A percentile compares a stretch with the other conserved stretches of the same genome.
phyloP scores from a whole-genome alignment of 1,139 yeast species.

The Candida gigantensis region DNA sequence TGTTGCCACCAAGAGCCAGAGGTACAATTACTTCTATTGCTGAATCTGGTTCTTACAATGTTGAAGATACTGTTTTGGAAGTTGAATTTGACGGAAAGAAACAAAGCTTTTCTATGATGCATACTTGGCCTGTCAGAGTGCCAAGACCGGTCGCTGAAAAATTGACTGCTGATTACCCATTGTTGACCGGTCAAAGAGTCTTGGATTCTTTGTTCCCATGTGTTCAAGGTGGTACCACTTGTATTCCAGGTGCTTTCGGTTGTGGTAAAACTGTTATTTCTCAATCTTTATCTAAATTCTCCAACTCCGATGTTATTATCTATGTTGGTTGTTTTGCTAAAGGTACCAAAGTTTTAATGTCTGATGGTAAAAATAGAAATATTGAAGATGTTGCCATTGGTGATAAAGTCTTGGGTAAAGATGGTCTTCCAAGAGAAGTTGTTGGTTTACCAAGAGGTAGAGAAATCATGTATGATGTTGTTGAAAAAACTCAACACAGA shows the following conservation, averaged over 20 bases:
- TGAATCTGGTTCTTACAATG: conserved; percentile 83
- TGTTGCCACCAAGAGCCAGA: conserved; percentile 96
- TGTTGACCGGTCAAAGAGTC: conserved; percentile 98
- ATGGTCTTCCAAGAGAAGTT: conserved; percentile 41
- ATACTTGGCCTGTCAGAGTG: conserved; percentile 99
- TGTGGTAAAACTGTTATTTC: conserved; percentile 99
- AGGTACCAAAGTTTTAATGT: conserved; percentile 44
- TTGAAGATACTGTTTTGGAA: conserved; percentile 86
- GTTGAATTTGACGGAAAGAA: conserved; percentile 92
- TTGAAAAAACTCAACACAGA: conserved; percentile 21
- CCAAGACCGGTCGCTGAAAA: conserved; percentile 98
- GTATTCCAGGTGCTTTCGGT: conserved; percentile 99
- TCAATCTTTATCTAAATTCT: conserved; percentile 93
- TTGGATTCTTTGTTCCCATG: conserved; percentile 96
- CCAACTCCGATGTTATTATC: conserved; percentile 94
- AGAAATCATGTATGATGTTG: conserved; percentile 37
- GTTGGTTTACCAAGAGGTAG: conserved; percentile 42
- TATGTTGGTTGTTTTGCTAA: conserved; percentile 72
- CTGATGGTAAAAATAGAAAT: conserved; percentile 34
- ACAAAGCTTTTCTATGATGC: conserved; percentile 87
- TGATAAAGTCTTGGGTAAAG: conserved; percentile 45
- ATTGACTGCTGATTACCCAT: conserved; percentile 88
- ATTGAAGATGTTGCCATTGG: conserved; percentile 37
- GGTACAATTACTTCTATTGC: conserved; percentile 95
- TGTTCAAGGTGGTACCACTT: conserved; percentile 99